Conservation (phyloP, 176 grass and related monocot species). For the Rhipidocladum racemiflorum region DNA sequence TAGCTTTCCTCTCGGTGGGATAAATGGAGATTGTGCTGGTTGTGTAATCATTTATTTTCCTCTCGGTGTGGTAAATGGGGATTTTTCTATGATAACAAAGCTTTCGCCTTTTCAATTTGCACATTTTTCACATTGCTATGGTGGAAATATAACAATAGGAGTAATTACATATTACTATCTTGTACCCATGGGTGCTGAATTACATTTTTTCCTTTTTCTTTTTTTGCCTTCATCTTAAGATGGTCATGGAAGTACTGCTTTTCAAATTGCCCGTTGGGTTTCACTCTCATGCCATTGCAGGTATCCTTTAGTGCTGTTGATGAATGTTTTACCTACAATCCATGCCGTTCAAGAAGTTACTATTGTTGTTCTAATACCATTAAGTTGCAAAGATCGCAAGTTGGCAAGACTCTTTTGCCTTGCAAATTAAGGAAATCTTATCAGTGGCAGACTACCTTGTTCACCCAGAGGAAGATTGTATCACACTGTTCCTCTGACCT, state of each 20-base stretch:
- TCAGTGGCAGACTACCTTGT: slow-evolving; percentile 10
- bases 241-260: background rate
- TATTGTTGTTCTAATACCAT: slow-evolving; percentile 1
- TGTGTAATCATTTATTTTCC: background rate
- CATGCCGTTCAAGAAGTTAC: slow-evolving; percentile 25
- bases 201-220: background rate
- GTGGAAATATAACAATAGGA: background rate
- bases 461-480: slow-evolving; percentile 21
- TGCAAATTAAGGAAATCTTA: slow-evolving; percentile 36
- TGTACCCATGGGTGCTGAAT: background rate
- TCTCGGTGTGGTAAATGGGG: background rate
- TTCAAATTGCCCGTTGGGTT: background rate
- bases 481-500: slow-evolving; percentile 45
- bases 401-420: slow-evolving; percentile 27
- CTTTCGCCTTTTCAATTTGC: background rate
- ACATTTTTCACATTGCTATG: background rate
- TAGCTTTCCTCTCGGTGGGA: background rate
- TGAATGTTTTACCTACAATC: slow-evolving; percentile 26
- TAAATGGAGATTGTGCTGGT: background rate
- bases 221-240: background rate
- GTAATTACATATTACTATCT: background rate
- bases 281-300: slow-evolving; percentile 20
- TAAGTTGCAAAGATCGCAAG: slow-evolving; percentile 29
- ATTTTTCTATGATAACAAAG: background rate
- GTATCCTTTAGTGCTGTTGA: slow-evolving; percentile 36